Evolutionary conservation across 2,329 filamentous ascomycete genomes (phyloP).

Genomic region (Dactylonectria macrodidyma): DNA sequence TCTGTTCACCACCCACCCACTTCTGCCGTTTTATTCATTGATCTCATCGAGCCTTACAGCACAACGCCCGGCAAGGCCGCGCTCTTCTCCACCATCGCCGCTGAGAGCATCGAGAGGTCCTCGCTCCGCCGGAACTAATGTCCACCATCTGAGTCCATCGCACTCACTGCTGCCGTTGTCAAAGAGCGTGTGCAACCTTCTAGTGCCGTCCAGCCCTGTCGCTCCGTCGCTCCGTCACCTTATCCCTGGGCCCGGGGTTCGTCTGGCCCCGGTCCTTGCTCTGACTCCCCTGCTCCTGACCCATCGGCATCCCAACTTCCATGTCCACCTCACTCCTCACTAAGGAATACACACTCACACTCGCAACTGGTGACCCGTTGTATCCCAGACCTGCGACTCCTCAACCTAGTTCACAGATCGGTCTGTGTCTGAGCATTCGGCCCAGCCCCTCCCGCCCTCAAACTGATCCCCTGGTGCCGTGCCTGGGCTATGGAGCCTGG

Average conservation of each 20-base stretch:
- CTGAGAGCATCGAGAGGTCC: constrained; percentile 19
- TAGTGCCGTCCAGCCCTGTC: constrained; percentile 31
- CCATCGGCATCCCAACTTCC: constrained; percentile 44
- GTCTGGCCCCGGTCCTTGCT: constrained; percentile 30
- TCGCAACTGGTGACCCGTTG: constrained; percentile 40
- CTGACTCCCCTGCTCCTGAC: constrained; percentile 32
- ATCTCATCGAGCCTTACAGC: constrained; percentile 7
- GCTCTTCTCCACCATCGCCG: constrained; percentile 11
- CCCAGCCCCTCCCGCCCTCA: constrained; percentile 47
- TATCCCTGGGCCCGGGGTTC: constrained; percentile 45
- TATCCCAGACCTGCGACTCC: constrained; percentile 44
- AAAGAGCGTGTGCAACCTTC: constrained; percentile 22
- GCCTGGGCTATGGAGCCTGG: constrained; percentile 44
- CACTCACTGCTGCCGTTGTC: constrained; percentile 1
- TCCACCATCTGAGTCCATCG: background rate
- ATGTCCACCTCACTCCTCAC: constrained; percentile 42
- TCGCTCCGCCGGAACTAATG: constrained; percentile 15
- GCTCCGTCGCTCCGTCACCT: constrained; percentile 20
- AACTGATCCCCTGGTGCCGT: constrained; percentile 47
- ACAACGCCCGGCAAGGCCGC: constrained; percentile 25
- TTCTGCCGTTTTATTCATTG: constrained; percentile 11
- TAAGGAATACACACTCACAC: constrained; percentile 44
- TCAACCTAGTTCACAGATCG: constrained; percentile 49
- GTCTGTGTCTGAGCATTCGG: constrained; percentile 47
- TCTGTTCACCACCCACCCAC: constrained; percentile 31